Evolutionary conservation across 306 rosid genomes (phyloP), one percentile per base, ranked within the genome.

Genomic region (Lagenaria siceraria): DNA sequence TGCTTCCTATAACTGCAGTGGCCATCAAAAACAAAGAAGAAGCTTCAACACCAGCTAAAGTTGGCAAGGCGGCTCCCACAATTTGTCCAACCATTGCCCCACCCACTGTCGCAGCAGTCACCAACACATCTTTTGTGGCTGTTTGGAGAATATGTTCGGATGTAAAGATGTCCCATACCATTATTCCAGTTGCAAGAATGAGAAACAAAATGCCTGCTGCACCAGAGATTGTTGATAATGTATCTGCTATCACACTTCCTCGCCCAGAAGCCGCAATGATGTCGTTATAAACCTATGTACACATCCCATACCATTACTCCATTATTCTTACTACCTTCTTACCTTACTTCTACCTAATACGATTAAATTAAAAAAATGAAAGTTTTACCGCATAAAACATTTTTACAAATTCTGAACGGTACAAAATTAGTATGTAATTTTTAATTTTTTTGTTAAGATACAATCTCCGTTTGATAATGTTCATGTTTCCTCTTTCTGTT

Each of bases 81-180:
- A 68, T 35, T 21, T 68, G 54, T 21, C 54, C 74, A 4, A 68
- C 14, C 53, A 68, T 19, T 10, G 53, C 53, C 18, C 53, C 74
- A 2, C 74, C 74, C 14, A 66, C 33, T 10, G 53, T 6, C 0
- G 74, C 54, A 0, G n/a, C 54, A 0, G 74, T 21, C 53, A 42
- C 6, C 33, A 68, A 12, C 0, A 53, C 31, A 22, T 68, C 54
- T 4, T 13, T 25, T 4, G 54, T 42, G 10, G 15, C 10, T 42
- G 54, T 68, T 22, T 68, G 33, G 8, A 68, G 0, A 17, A 68
- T 10, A 48, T 68, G 54, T 0, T 68, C 74, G 0, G 74, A 11
- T 10, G 74, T 40, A 42, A 68, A 42, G 25, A 68, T 42, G 54
- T 68, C 74, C 74, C 74, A 68, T n/a, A 68, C 74, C 31, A 68